These are phyloP conservation scores for Trichosporon ovoides DNA, from an alignment of 1,284 basidiomycete genomes.

Conservation along the genomic window DNA sequence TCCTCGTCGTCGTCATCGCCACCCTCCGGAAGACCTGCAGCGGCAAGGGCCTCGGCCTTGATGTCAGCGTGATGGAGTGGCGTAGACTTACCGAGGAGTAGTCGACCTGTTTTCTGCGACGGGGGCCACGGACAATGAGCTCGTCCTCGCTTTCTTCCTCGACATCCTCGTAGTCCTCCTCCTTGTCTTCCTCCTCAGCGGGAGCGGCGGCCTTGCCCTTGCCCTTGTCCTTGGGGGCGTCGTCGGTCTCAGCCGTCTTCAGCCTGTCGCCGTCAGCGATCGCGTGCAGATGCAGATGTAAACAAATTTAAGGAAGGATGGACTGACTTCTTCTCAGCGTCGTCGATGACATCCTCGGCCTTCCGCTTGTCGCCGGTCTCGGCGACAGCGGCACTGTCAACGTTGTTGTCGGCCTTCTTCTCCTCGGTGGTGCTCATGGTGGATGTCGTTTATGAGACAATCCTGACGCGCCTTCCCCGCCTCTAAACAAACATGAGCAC, in stretches of 20 bases:
- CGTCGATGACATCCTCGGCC: slow-evolving; percentile 23
- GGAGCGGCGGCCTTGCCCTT: slow-evolving; percentile 28
- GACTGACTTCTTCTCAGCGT: slow-evolving; percentile 36
- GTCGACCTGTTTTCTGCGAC: slow-evolving; percentile 32
- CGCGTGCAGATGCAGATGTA: neutral
- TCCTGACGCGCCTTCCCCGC: neutral
- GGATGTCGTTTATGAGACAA: neutral
- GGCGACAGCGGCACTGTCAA: slow-evolving; percentile 10
- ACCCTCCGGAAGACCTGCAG: slow-evolving; percentile 30
- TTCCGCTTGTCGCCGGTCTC: slow-evolving; percentile 31
- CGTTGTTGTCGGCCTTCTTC: slow-evolving; percentile 6
- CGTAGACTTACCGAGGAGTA: slow-evolving; percentile 32
- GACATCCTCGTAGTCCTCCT: slow-evolving; percentile 23
- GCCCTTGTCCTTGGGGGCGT: slow-evolving; percentile 30
- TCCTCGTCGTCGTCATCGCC: slow-evolving; percentile 21
- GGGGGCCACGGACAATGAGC: slow-evolving; percentile 28
- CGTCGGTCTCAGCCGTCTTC: slow-evolving; percentile 24
- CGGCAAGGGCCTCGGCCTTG: slow-evolving; percentile 34
- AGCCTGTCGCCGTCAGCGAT: slow-evolving; percentile 18
- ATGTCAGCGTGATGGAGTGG: slow-evolving; percentile 4
- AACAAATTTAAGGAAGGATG: neutral
- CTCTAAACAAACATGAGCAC: neutral
- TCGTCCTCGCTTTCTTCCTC: slow-evolving; percentile 30
- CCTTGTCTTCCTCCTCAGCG: slow-evolving; percentile 18
- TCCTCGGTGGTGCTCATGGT: slow-evolving; percentile 21